A percentile compares a stretch with the other conserved stretches of the same genome.
Evolutionary conservation across 306 rosid species (phyloP).

Genomic region (Begonia fuchsioides): DNA sequence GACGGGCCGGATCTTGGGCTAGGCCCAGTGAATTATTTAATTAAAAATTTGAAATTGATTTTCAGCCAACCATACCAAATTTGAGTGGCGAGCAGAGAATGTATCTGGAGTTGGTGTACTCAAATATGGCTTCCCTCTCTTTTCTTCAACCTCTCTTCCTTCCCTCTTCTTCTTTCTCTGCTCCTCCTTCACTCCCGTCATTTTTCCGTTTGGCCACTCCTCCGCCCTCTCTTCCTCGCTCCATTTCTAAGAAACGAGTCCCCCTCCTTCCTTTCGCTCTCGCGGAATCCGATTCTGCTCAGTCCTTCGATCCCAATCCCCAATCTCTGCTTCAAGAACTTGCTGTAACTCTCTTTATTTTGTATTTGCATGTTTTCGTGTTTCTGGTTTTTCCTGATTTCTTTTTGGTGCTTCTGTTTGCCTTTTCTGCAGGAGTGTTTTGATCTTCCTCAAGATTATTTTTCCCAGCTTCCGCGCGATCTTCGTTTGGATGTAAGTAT

Average conservation of each 20-base stretch:
- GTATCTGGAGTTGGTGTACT: background rate
- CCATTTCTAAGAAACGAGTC: slow-evolving; percentile 18
- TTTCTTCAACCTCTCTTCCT: slow-evolving; percentile 23
- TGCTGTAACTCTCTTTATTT: slow-evolving; percentile 28
- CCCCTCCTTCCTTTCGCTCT: slow-evolving; percentile 37
- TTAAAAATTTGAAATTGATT: no score
- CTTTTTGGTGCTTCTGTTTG: background rate
- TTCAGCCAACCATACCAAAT: background rate
- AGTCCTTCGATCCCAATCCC: slow-evolving; percentile 37
- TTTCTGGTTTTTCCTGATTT: background rate
- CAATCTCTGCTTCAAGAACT: slow-evolving; percentile 46
- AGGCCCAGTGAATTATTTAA: no score
- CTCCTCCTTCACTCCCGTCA: slow-evolving; percentile 19
- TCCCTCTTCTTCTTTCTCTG: slow-evolving; percentile 18
- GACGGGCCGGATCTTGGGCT: no score
- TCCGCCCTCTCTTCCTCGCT: slow-evolving; percentile 20
- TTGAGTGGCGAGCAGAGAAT: background rate
- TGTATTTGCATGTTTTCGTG: background rate
- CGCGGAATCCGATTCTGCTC: slow-evolving; percentile 53
- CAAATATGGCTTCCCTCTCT: slow-evolving; percentile 41
- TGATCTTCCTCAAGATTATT: slow-evolving; percentile 74
- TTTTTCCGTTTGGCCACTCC: slow-evolving; percentile 16
- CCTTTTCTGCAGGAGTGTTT: slow-evolving; percentile 43
- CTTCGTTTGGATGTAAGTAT: slow-evolving; percentile 73
- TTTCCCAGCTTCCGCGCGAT: slow-evolving; percentile 61